Evolutionary conservation across 345 rosid species (phyloP).

Genomic region (Lenwebbia sp.): DNA sequence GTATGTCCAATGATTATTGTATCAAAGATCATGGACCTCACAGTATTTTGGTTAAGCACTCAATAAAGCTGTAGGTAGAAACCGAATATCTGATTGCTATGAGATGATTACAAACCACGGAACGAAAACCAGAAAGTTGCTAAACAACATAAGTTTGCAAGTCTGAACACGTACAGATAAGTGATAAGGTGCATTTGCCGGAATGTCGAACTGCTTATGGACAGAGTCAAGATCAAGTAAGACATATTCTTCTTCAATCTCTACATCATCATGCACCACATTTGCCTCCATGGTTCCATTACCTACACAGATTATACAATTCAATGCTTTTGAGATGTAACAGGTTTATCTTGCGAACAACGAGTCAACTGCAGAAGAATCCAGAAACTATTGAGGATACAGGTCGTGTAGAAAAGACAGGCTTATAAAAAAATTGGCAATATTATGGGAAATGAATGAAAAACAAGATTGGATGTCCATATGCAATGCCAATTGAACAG

Average conservation of each 20-base stretch:
- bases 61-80: background rate
- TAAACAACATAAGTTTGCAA: background rate
- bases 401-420: background rate
- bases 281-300: conserved; percentile 23
- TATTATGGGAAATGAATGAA: background rate
- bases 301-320: background rate
- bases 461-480: background rate
- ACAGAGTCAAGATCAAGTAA: conserved; percentile 46
- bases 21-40: background rate
- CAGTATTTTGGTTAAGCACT: background rate
- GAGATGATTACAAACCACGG: background rate
- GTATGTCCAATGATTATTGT: background rate
- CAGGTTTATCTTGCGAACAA: too few species aligned
- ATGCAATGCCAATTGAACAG: background rate
- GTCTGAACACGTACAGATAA: conserved; percentile 24
- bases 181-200: conserved; percentile 35
- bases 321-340: background rate
- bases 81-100: background rate
- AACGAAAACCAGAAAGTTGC: background rate
- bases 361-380: too few species aligned
- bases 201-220: conserved; percentile 24
- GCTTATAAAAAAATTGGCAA: background rate
- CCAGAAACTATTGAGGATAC: too few species aligned
- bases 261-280: background rate
- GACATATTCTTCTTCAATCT: conserved; percentile 33